Percentiles rank a stretch among this genome's conserved stretches.
Conservation (phyloP, 331 rosid species). For the Malus hybrid region DNA sequence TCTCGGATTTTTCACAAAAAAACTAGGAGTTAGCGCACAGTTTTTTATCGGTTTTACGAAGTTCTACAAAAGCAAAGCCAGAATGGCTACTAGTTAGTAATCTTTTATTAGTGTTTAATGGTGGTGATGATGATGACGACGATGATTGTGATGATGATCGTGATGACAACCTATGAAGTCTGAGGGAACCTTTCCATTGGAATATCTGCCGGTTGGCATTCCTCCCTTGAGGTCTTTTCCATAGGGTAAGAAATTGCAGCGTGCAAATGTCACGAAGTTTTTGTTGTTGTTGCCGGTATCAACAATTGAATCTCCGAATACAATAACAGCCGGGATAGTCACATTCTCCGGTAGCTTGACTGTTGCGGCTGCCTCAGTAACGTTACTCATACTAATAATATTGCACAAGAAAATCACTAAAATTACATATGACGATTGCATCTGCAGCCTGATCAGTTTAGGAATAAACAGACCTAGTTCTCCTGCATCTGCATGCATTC, state of each 20-base stretch:
- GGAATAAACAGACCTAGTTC: neutral
- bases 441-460: neutral
- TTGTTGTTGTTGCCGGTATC: slow-evolving; percentile 36
- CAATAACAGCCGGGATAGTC: slow-evolving; percentile 17
- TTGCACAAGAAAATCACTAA: neutral
- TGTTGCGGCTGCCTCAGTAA: neutral
- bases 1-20: no score
- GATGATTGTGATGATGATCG: no score
- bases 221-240: slow-evolving; percentile 50
- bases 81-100: no score
- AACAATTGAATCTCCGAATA: slow-evolving; percentile 38
- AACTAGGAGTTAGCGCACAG: no score
- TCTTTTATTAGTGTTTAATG: no score
- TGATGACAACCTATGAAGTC: slow-evolving; percentile 38
- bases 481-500: neutral
- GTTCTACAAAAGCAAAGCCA: no score
- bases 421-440: neutral
- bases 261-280: slow-evolving; percentile 5
- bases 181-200: slow-evolving; percentile 58
- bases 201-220: slow-evolving; percentile 46
- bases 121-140: no score
- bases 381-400: neutral
- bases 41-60: no score
- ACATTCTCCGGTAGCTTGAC: neutral
- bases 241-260: slow-evolving; percentile 24